Conservation (phyloP, 345 rosid genomes). For the Eucalyptus curtisii region DNA sequence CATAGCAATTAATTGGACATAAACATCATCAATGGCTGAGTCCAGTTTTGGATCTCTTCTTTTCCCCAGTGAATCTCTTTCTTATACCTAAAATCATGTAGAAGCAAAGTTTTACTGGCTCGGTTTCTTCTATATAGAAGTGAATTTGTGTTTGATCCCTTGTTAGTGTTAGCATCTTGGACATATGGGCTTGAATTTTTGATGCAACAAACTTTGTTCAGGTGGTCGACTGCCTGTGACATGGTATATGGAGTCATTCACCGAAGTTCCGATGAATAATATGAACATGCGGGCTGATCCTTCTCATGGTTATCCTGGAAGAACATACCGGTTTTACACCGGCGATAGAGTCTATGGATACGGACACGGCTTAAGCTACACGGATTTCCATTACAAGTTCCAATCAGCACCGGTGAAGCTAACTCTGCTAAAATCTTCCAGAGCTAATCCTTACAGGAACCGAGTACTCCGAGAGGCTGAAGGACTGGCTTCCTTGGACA, state of each 20-base stretch:
- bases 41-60: background rate
- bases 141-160: background rate
- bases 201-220: constrained; percentile 2
- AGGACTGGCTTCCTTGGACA: constrained; percentile 7
- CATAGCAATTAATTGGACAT: background rate
- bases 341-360: constrained; percentile 55
- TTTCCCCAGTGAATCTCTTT: background rate
- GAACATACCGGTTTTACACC: constrained; percentile 77
- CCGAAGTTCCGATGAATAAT: constrained; percentile 60
- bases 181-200: background rate
- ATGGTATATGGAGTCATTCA: constrained; percentile 85
- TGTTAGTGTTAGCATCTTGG: background rate
- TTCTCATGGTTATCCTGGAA: constrained; percentile 72
- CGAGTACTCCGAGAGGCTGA: constrained; percentile 16
- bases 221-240: constrained; percentile 91
- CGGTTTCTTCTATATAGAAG: background rate
- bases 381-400: constrained; percentile 40
- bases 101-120: background rate
- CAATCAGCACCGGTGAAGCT: constrained; percentile 45
- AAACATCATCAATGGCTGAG: background rate
- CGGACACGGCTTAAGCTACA: constrained; percentile 82
- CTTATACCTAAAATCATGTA: background rate
- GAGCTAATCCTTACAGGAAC: constrained; percentile 11
- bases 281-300: constrained; percentile 82
- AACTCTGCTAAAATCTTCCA: constrained; percentile 14